These are phyloP conservation scores for Panicum virgatum DNA, from an alignment of 202 grass and related monocot species.

Conservation along the genomic window DNA sequence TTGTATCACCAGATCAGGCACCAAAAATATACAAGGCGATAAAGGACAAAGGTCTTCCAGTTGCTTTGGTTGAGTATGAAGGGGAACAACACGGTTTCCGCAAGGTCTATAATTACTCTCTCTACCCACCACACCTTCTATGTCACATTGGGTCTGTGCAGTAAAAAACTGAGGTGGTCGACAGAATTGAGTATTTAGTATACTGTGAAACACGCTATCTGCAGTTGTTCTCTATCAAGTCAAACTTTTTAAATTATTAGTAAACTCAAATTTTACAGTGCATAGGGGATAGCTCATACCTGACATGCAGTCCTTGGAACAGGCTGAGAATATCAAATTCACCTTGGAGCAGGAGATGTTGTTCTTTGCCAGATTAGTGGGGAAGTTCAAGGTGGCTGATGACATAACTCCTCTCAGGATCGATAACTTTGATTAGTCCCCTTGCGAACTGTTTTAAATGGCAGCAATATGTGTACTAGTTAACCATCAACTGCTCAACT, in stretches of 20 bases:
- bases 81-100: conserved; percentile 90
- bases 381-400: conserved; percentile 65
- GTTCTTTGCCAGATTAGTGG: conserved; percentile 65
- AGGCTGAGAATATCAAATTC: conserved; percentile 64
- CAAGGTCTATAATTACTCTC: conserved; percentile 49
- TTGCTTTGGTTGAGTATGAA: conserved; percentile 94
- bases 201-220: background rate
- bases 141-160: background rate
- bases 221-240: background rate
- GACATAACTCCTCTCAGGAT: conserved; percentile 67
- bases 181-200: background rate
- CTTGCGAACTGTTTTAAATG: background rate
- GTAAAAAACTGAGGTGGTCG: background rate
- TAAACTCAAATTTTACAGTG: background rate
- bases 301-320: conserved; percentile 27
- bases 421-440: conserved; percentile 72
- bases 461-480: background rate
- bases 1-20: conserved; percentile 82
- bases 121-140: background rate
- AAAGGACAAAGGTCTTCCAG: conserved; percentile 76
- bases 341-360: conserved; percentile 61
- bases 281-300: background rate
- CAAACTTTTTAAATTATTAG: background rate
- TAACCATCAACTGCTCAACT: background rate
- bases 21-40: conserved; percentile 75